Percentiles rank a stretch among this genome's conserved stretches.
Evolutionary conservation across 768 basidiomycete species (phyloP).

Genomic region (Nidula microcarpa): DNA sequence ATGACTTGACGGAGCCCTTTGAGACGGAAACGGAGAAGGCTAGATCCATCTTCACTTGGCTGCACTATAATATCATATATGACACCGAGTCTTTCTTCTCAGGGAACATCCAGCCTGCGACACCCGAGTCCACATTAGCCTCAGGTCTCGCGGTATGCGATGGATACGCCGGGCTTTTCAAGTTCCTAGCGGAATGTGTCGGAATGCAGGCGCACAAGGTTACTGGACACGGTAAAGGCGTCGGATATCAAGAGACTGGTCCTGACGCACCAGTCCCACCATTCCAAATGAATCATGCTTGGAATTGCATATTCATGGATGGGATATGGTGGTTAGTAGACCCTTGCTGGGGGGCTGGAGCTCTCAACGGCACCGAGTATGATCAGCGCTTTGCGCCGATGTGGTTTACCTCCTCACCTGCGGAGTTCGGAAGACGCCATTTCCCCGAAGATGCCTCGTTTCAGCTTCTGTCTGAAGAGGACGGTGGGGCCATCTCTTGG

Average conservation of each 20-base stretch:
- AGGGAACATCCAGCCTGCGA: conserved; percentile 30
- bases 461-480: conserved; percentile 35
- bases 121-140: conserved; percentile 32
- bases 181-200: conserved; percentile 30
- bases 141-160: conserved; percentile 48
- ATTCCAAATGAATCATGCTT: conserved; percentile 39
- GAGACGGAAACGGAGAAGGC: conserved; percentile 39
- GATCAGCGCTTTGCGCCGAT: conserved; percentile 29
- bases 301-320: conserved; percentile 43
- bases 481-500: conserved; percentile 36
- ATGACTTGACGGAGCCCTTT: conserved; percentile 38
- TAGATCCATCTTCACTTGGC: conserved; percentile 44
- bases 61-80: conserved; percentile 44
- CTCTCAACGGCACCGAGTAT: conserved; percentile 28
- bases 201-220: conserved; percentile 38
- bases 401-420: conserved; percentile 39
- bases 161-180: conserved; percentile 44
- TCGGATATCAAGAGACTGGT: conserved; percentile 29
- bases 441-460: conserved; percentile 40
- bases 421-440: conserved; percentile 40
- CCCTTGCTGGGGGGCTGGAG: conserved; percentile 48
- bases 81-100: conserved; percentile 40
- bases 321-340: conserved; percentile 45
- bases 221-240: conserved; percentile 44
- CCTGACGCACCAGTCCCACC: conserved; percentile 31